phyloP scores from a whole-genome alignment of 1,284 basidiomycete genomes.

The Termitomyces sp. region DNA sequence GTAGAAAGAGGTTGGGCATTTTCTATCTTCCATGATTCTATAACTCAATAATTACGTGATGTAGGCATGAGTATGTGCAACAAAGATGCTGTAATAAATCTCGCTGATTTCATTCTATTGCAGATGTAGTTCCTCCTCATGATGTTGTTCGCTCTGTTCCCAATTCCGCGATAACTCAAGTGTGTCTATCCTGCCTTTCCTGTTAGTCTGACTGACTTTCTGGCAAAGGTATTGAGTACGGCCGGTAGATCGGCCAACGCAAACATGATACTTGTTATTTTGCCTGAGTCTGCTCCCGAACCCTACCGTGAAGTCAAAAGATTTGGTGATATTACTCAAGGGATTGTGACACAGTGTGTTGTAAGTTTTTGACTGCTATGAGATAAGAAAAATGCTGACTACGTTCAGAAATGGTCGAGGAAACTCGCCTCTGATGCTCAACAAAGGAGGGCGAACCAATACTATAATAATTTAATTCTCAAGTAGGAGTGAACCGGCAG shows the following conservation, averaged over 20 bases:
- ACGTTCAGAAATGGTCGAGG: slow-evolving; percentile 24
- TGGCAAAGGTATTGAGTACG: slow-evolving; percentile 6
- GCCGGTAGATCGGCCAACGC: slow-evolving; percentile 12
- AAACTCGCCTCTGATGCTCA: slow-evolving; percentile 21
- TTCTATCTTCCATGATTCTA: background rate
- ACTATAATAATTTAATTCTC: slow-evolving; percentile 33
- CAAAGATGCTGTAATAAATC: background rate
- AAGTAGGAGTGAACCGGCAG: slow-evolving; percentile 23
- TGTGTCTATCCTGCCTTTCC: background rate
- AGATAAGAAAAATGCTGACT: background rate
- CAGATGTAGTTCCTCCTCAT: background rate
- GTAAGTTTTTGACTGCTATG: slow-evolving; percentile 19
- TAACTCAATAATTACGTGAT: background rate
- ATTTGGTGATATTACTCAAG: slow-evolving; percentile 29
- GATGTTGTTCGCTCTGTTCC: background rate
- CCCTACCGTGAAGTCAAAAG: slow-evolving; percentile 28
- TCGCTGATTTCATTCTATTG: background rate
- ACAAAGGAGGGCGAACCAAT: slow-evolving; percentile 24
- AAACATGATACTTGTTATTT: slow-evolving; percentile 25
- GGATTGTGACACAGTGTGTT: slow-evolving; percentile 32
- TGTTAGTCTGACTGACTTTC: background rate
- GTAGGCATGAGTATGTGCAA: slow-evolving; percentile 13
- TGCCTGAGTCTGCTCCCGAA: slow-evolving; percentile 28
- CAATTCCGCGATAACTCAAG: background rate
- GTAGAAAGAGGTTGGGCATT: slow-evolving; percentile 20